phyloP scores from a whole-genome alignment of 169 alveolate species.

The Eimeria tenella region DNA sequence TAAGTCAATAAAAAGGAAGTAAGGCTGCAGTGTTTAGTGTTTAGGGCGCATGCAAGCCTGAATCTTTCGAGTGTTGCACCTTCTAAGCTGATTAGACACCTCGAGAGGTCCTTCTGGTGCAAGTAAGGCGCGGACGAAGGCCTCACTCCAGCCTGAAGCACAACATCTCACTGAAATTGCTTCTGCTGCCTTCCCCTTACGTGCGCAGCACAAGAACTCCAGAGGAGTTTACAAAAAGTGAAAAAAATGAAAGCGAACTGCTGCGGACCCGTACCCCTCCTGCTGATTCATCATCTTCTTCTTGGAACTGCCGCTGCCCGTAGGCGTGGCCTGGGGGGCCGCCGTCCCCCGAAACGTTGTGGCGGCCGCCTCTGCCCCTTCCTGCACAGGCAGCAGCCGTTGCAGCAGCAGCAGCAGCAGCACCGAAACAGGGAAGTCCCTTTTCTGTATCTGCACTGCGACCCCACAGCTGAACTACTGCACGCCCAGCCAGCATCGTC shows the following conservation, averaged over 20 bases:
- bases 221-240: too few species aligned
- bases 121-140: background rate
- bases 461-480: background rate
- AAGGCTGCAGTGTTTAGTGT: background rate
- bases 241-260: background rate
- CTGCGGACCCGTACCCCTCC: background rate
- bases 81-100: conserved; percentile 19
- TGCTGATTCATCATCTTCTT: background rate
- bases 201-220: too few species aligned
- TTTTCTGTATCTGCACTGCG: too few species aligned
- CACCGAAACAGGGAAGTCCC: too few species aligned
- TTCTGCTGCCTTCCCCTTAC: background rate
- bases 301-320: conserved; percentile 10
- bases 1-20: background rate
- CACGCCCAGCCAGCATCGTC: background rate
- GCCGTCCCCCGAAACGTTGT: background rate
- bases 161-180: background rate
- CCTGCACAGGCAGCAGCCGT: background rate
- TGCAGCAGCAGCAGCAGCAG: too few species aligned
- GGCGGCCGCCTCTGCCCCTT: conserved; percentile 37
- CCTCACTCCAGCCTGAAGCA: background rate
- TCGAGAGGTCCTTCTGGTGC: background rate
- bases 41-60: too few species aligned
- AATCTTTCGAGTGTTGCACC: background rate
- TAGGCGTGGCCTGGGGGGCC: background rate